These are phyloP conservation scores for Alloteropsis angusta DNA, from an alignment of 202 grass and related monocot genomes.

Conservation along the genomic window DNA sequence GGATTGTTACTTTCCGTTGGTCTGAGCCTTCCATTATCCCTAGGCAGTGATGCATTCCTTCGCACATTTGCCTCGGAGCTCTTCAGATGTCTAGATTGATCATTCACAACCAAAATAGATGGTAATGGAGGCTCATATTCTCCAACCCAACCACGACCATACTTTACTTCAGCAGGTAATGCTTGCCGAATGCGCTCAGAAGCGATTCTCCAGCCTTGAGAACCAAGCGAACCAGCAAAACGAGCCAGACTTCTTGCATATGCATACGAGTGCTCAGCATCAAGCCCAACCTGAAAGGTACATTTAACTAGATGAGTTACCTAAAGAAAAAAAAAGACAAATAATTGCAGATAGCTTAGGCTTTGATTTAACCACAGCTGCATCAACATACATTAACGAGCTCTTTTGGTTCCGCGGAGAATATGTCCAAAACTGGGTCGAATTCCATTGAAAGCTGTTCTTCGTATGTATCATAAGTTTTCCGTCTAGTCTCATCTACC, in stretches of 20 bases:
- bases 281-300: slow-evolving; percentile 61
- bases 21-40: slow-evolving; percentile 27
- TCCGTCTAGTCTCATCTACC: slow-evolving; percentile 87
- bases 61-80: slow-evolving; percentile 25
- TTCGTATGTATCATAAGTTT: slow-evolving; percentile 59
- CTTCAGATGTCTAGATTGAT: slow-evolving; percentile 27
- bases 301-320: slow-evolving; percentile 29
- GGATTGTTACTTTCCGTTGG: slow-evolving; percentile 21
- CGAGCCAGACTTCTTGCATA: slow-evolving; percentile 92
- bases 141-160: slow-evolving; percentile 87
- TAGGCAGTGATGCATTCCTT: slow-evolving; percentile 29
- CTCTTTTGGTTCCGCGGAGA: slow-evolving; percentile 47
- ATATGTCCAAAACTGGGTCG: slow-evolving; percentile 49
- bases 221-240: slow-evolving; percentile 72
- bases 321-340: slow-evolving; percentile 13
- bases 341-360: neutral
- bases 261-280: slow-evolving; percentile 62
- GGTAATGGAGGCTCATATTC: slow-evolving; percentile 70
- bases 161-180: slow-evolving; percentile 70
- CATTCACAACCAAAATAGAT: slow-evolving; percentile 48
- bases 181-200: slow-evolving; percentile 69
- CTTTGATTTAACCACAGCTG: slow-evolving; percentile 17
- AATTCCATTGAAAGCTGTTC: slow-evolving; percentile 42
- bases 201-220: slow-evolving; percentile 70
- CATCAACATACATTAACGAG: slow-evolving; percentile 62